These are phyloP conservation scores for Zygoascus tannicola DNA, from an alignment of 805 yeast genomes.

Conservation along the genomic window DNA sequence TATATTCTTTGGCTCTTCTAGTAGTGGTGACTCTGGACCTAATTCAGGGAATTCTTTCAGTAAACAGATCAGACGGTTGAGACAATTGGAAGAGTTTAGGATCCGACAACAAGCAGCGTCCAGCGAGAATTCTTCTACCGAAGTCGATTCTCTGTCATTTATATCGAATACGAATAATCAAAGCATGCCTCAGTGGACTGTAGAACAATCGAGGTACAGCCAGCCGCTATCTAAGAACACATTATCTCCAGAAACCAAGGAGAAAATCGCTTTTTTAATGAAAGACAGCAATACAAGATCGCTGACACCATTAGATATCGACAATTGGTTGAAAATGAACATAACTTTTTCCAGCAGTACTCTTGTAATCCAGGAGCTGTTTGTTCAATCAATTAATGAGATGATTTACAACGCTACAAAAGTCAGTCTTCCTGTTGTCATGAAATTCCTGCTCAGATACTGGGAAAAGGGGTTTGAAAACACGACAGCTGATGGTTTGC, in stretches of 20 bases:
- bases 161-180: constrained; percentile 2
- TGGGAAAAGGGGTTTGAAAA: constrained; percentile 23
- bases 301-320: constrained; percentile 17
- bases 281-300: constrained; percentile 9
- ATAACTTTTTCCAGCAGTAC: constrained; percentile 12
- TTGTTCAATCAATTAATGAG: constrained; percentile 16
- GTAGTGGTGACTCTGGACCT: not conserved
- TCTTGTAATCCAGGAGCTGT: constrained; percentile 9
- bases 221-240: constrained; percentile 3
- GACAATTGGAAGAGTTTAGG: constrained; percentile 11
- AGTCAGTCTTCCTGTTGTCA: constrained; percentile 19
- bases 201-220: constrained; percentile 7
- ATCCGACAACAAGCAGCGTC: not conserved
- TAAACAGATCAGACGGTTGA: constrained; percentile 13
- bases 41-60: constrained; percentile 8
- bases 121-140: not conserved
- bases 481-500: constrained; percentile 11
- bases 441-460: constrained; percentile 19
- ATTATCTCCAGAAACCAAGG: constrained; percentile 8
- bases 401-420: constrained; percentile 17
- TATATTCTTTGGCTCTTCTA: not conserved
- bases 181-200: constrained; percentile 6
- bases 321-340: constrained; percentile 15
- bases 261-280: constrained; percentile 10
- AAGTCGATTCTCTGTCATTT: not conserved